Evolutionary conservation across 2,329 filamentous ascomycete species (phyloP).

Genomic region (Arthrobotrys entomopaga): DNA sequence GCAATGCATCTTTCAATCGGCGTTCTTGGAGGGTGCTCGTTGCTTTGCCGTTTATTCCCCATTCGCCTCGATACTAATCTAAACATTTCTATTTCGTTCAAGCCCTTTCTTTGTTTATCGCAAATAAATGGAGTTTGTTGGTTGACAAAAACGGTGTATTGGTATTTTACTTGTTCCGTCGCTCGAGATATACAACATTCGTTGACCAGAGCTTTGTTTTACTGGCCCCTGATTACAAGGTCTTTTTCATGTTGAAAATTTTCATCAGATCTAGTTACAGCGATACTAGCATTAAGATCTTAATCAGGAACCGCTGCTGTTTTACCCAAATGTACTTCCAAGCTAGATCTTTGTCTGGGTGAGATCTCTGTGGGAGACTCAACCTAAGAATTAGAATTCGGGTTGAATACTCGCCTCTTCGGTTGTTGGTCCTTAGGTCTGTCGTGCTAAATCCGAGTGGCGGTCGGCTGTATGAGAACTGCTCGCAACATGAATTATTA

Average conservation of each 20-base stretch:
- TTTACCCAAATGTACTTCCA: too few species aligned
- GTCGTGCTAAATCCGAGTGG: constrained; percentile 46
- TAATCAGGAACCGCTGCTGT: too few species aligned
- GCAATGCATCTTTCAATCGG: not conserved
- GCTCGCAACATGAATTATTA: not conserved
- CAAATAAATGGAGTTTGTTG: constrained; percentile 54
- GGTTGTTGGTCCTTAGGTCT: not conserved
- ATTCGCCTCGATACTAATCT: constrained; percentile 14
- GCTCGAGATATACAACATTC: constrained; percentile 24
- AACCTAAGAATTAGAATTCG: too few species aligned
- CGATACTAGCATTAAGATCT: too few species aligned
- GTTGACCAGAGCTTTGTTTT: constrained; percentile 18
- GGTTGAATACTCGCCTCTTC: too few species aligned
- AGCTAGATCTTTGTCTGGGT: too few species aligned
- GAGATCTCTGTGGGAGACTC: too few species aligned
- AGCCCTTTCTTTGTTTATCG: constrained; percentile 10
- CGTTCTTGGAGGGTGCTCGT: constrained; percentile 1
- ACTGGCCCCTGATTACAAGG: not conserved
- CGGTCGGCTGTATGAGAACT: constrained; percentile 23
- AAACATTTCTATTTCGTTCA: constrained; percentile 2
- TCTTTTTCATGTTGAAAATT: too few species aligned
- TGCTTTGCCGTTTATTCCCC: constrained; percentile 15
- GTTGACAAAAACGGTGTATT: constrained; percentile 49
- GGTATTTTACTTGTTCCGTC: constrained; percentile 10
- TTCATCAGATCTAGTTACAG: too few species aligned